A percentile compares a stretch with the other conserved stretches of the same genome.
Conservation (phyloP, 1,139 yeast species). For the Nadsonia commutata region DNA sequence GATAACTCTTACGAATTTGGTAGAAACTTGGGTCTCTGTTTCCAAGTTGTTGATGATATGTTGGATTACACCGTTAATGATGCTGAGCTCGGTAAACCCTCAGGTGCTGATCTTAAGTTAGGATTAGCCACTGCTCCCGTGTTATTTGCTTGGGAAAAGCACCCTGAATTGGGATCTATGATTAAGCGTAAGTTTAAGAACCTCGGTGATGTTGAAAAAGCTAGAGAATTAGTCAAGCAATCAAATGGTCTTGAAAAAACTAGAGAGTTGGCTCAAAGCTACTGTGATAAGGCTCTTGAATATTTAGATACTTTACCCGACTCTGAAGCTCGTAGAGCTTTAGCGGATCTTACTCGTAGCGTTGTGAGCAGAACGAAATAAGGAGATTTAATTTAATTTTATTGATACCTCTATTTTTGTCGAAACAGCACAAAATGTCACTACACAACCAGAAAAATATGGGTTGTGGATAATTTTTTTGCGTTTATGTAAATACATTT, state of each 20-base stretch:
- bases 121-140: constrained; percentile 98
- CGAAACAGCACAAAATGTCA: too few species aligned
- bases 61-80: constrained; percentile 84
- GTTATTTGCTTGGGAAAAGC: constrained; percentile 81
- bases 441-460: too few species aligned
- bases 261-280: constrained; percentile 57
- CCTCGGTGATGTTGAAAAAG: constrained; percentile 72
- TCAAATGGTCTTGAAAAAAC: constrained; percentile 71
- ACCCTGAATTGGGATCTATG: constrained; percentile 69
- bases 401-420: too few species aligned
- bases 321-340: constrained; percentile 78
- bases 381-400: background rate
- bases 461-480: too few species aligned
- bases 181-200: constrained; percentile 69
- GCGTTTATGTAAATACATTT: too few species aligned
- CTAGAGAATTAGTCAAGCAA: constrained; percentile 56
- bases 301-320: constrained; percentile 63
- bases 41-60: constrained; percentile 93
- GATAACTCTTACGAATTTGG: constrained; percentile 88
- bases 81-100: constrained; percentile 77
- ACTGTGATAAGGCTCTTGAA: constrained; percentile 58
- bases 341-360: constrained; percentile 71
- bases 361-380: constrained; percentile 68
- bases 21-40: constrained; percentile 82
- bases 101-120: constrained; percentile 83